Base-by-base conservation (phyloP, 768 basidiomycete species). In the Lentinus tigrinus region DNA sequence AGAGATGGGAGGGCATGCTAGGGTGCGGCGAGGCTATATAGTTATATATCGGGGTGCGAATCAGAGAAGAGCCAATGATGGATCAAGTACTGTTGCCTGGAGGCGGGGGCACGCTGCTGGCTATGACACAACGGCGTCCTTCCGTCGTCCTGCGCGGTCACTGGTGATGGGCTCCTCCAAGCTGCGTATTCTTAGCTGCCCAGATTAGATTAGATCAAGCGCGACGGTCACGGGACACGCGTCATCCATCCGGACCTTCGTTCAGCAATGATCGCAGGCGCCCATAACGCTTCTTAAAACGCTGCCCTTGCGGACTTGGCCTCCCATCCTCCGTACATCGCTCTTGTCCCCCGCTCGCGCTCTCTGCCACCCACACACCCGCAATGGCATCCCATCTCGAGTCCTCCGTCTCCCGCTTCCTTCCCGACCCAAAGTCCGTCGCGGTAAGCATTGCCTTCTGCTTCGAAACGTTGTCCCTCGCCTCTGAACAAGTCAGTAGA, bases 351-450 rank as follows among this genome's bases (percentile, higher is more conserved):
- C n/a, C 14, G 52, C 42, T 28, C 40, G 16, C 27, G 16, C 47
- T 28, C 16, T 46, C 16, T 5, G 17, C 21, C 31, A 27, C n/a
- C 24, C 24, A 40, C 2, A 40, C 40, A n/a, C 17, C 46, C 49
- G 39, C 46, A 47, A 58, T 61, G 60, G 36, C 58, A 21, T 46
- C 63, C 13, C 53, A 61, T 36, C 31, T 59, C 39, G 58, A 59
- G 34, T 61, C 67, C 31, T 54, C 59, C 17, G 63, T 67, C 36
- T 63, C 63, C 53, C 62, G 63, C 31, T 91, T 88, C 71, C 74
- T 93, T 47, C 67, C 76, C 3, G 75, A 88, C 56, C 91, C 92
- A 36, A 87, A 84, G 75, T 93, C 90, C 0, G 80, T 85, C 38
- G 91, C 90, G 49, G 93, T 95, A 70, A 73, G 91, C 40, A 19